Conservation (phyloP, 2,329 filamentous ascomycete genomes). For the Penicillium sp. region DNA sequence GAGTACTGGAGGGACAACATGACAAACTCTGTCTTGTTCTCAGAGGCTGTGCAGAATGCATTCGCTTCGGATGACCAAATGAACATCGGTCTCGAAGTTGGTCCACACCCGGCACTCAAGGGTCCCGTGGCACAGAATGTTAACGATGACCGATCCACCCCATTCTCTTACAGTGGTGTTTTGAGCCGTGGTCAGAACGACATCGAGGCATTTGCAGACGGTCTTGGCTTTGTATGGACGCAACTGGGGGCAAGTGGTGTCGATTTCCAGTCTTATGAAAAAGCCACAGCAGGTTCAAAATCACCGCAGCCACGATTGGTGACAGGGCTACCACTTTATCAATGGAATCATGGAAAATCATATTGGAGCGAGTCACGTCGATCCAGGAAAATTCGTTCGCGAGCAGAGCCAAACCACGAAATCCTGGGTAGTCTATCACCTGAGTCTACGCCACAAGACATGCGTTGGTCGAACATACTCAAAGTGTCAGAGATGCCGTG, state of each 20-base stretch:
- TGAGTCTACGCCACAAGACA: conserved; percentile 19
- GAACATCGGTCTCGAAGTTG: conserved; percentile 23
- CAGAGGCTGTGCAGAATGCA: conserved; percentile 20
- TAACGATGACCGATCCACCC: neutral
- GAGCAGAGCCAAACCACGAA: conserved; percentile 7
- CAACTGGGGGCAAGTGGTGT: conserved; percentile 12
- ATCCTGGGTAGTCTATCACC: conserved; percentile 14
- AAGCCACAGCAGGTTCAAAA: neutral
- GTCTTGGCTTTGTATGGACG: conserved; percentile 19
- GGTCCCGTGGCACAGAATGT: conserved; percentile 19
- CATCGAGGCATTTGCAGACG: conserved; percentile 11
- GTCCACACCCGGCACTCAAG: conserved; percentile 30
- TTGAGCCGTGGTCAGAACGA: conserved; percentile 16
- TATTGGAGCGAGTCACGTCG: conserved; percentile 21
- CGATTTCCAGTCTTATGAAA: conserved; percentile 8
- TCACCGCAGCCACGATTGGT: neutral
- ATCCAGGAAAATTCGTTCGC: neutral
- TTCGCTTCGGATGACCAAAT: conserved; percentile 2
- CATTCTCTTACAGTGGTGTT: conserved; percentile 16
- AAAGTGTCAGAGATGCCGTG: conserved; percentile 28
- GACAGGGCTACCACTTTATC: conserved; percentile 17
- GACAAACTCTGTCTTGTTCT: conserved; percentile 30
- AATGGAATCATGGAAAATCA: conserved; percentile 16
- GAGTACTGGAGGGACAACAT: conserved; percentile 36
- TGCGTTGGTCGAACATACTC: conserved; percentile 29